Evolutionary conservation across 768 basidiomycete species (phyloP), one percentile per base, ranked within the genome.

Genomic region (Hysterangium stoloniferum): DNA sequence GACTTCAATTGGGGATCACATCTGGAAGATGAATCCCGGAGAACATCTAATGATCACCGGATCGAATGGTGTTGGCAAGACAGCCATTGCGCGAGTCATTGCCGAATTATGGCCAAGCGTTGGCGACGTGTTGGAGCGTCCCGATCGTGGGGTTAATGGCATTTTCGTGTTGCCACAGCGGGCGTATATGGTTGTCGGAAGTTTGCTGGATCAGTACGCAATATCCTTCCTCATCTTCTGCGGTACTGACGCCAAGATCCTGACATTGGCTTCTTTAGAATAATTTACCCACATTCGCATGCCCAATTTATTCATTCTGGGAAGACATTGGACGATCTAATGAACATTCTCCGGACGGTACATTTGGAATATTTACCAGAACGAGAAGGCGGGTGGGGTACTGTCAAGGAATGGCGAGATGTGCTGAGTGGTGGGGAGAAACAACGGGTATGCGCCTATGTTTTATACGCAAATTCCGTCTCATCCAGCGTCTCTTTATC

Each of bases 341-440:
- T 82, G 65, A 71, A 71, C 48, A 92, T 96, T 27, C 66, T 98
- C 53, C 77, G 84, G 58, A 79, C 79, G 54, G 93, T 85, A 9
- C 88, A 88, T 66, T 64, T 98, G 55, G 84, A 74, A 15, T 97
- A 97, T 63, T 63, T 97, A 20, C 86, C 90, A 2, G 76, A 76
- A 38, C 69, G 95, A 24, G 95, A 96, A 64, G 94, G 95, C 0
- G 93, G 94, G 0, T 88, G 90, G 81, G 73, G 72, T 53, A 85
- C 90, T 24, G 69, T 84, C 61, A 97, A 96, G 67, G 94, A 97
- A 65, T 98, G 94, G 94, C 78, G 91, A 56, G 91, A 96, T 67
- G 90, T 97, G 38, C 68, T 95, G 59, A 93, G 90, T 58, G 95
- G 95, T 0, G 95, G 95, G 0, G 95, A 97, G 76, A 97, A 96